Base-by-base conservation (phyloP, 768 basidiomycete species). In the Boletus rufocinnamomeus region DNA sequence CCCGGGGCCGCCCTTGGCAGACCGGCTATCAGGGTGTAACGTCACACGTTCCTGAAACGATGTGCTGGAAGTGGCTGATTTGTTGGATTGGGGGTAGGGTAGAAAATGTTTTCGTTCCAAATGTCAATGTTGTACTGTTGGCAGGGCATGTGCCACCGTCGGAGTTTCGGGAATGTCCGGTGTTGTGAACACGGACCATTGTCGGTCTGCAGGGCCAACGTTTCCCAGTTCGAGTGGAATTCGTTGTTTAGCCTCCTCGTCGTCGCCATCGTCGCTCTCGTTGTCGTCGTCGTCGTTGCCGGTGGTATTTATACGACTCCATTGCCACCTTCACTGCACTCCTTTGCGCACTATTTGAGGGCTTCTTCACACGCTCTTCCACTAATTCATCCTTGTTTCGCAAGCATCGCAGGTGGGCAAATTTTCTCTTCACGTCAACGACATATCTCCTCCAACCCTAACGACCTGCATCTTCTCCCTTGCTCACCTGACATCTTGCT, bases 121-220 rank as follows among this genome's bases (percentile, higher is more conserved):
- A 35, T 23, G 40, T 35, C 56, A 35, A 13, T 32, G n/a, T 32
- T 32, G 28, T 23, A 17, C 25, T n/a, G 21, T 23, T 11, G 41
- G 40, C 32, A 34, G 6, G 30, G 38, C 14, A 8, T 28, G 50
- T 52, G 68, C 66, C 68, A 67, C 65, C 2, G 52, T 66, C 71
- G 71, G 71, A 73, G 71, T 71, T 71, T 64, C 69, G 69, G 71
- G 62, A 56, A 53, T 38, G 34, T 28, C 69, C 71, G 71, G 58
- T 16, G 44, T 56, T 64, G 63, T 57, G 63, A 59, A 52, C 45
- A 47, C 54, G 50, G 54, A 52, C 55, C 44, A 34, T 40, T 38
- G 59, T 50, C 57, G 49, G 53, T 40, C 54, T 46, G 43, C 51
- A 35, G 47, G 32, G 56, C 52, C 55, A 57, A 62, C 69, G 63